Percentiles rank a stretch among this genome's conserved stretches.
Conservation (phyloP, 2,329 filamentous ascomycete genomes). For the Cercospora sp. region DNA sequence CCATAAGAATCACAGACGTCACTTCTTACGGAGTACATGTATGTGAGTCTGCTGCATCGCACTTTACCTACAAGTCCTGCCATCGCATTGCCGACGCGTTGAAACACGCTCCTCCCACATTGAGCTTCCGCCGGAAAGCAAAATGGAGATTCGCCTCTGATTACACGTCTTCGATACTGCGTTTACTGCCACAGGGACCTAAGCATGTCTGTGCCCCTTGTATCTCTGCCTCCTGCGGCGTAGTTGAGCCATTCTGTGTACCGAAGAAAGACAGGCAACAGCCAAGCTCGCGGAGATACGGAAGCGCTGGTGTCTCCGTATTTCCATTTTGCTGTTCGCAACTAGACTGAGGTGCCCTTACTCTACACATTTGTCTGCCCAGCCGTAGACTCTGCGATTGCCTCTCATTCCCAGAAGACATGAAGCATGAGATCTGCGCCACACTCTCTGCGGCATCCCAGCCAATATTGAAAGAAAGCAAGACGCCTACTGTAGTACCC, state of each 20-base stretch:
- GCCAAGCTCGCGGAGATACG: neutral
- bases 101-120: neutral
- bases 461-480: neutral
- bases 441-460: neutral
- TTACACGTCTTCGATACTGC: neutral
- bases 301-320: neutral
- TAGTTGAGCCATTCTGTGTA: neutral
- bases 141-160: neutral
- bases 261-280: neutral
- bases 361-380: neutral
- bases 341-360: neutral
- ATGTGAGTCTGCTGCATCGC: neutral
- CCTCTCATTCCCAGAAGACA: neutral
- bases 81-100: neutral
- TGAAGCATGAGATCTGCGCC: neutral
- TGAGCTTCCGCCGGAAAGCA: neutral
- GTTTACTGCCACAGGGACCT: neutral
- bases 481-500: neutral
- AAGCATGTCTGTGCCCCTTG: neutral
- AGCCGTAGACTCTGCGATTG: neutral
- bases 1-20: neutral
- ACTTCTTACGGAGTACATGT: neutral
- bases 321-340: neutral
- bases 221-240: neutral
- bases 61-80: neutral